phyloP scores from a whole-genome alignment of 306 rosid species.

The Delonix regia region DNA sequence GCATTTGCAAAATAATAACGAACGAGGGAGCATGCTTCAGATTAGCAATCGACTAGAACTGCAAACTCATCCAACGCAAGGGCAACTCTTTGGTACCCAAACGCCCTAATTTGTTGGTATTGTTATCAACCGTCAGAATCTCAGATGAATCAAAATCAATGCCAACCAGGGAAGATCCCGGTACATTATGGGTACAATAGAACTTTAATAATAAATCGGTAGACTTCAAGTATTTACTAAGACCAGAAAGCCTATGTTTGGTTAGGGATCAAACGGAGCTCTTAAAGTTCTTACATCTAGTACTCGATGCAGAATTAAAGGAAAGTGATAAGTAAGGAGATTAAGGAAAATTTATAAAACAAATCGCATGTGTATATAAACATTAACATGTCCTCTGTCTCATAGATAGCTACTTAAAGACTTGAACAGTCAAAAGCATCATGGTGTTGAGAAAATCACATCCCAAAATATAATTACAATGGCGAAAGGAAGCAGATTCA shows the following conservation, averaged over 20 bases:
- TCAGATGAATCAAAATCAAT: background rate
- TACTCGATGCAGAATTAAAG: no score
- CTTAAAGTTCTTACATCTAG: no score
- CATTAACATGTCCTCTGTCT: conserved; percentile 3
- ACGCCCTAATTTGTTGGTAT: background rate
- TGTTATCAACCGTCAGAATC: background rate
- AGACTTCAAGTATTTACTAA: background rate
- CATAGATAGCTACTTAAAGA: conserved; percentile 7
- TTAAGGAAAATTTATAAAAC: conserved; percentile 1
- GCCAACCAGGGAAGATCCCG: background rate
- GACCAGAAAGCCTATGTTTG: conserved; percentile 1
- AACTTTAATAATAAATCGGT: background rate
- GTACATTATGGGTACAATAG: background rate
- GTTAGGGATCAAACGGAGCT: conserved; percentile 4
- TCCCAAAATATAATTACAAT: background rate
- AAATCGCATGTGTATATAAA: background rate
- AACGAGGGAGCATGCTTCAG: background rate
- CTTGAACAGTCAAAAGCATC: background rate
- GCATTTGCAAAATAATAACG: background rate
- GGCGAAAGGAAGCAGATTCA: conserved; percentile 8
- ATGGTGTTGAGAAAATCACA: conserved; percentile 9
- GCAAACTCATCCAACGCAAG: no score
- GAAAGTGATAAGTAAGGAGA: background rate
- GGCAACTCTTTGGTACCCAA: no score
- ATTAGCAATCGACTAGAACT: no score